Evolutionary conservation across 1,284 basidiomycete species (phyloP).

Genomic region (Puccinia horiana): DNA sequence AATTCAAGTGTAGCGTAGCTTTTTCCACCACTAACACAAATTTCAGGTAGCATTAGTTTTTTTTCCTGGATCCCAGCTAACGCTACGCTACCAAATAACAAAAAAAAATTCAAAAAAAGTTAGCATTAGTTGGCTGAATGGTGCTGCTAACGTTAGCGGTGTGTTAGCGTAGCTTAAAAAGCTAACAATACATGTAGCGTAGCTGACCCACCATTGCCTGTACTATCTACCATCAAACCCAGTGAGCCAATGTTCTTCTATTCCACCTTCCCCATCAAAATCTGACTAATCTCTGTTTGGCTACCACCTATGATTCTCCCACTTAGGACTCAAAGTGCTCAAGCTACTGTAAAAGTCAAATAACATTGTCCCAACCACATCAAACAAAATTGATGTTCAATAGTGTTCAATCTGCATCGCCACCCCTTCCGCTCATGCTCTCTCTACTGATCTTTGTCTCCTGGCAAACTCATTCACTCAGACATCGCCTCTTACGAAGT

Average conservation of each 20-base stretch:
- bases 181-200: too few relatives aligned
- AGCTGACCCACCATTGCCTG: too few relatives aligned
- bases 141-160: too few relatives aligned
- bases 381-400: background rate
- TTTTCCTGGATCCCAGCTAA: too few relatives aligned
- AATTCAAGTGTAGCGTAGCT: too few relatives aligned
- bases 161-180: too few relatives aligned
- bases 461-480: slow-evolving; percentile 10
- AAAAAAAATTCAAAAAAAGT: too few relatives aligned
- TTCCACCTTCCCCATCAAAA: background rate
- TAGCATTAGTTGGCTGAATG: too few relatives aligned
- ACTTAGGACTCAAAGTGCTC: background rate
- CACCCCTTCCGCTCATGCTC: background rate
- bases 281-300: background rate
- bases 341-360: background rate
- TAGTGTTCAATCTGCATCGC: background rate
- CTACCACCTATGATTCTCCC: background rate
- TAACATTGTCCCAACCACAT: background rate
- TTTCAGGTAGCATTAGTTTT: too few relatives aligned
- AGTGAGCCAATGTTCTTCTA: background rate
- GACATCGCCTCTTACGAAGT: background rate
- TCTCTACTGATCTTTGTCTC: background rate
- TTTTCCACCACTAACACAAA: too few relatives aligned
- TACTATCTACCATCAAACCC: background rate
- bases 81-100: too few relatives aligned